Evolutionary conservation across 169 alveolate species (phyloP).

Genomic region (Plasmodium coatneyi): DNA sequence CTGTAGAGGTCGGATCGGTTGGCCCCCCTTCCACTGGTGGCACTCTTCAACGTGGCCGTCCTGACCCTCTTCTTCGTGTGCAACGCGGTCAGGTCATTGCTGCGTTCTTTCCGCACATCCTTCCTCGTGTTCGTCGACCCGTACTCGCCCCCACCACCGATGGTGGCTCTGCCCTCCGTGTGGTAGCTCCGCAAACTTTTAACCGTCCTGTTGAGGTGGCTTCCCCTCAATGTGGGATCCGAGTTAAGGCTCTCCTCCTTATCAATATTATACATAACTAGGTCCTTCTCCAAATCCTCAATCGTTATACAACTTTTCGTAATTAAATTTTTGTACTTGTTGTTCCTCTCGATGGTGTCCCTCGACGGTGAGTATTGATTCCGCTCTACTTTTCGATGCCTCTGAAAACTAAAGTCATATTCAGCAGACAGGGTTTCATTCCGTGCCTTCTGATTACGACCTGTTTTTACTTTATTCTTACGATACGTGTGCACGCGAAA

Average conservation of each 20-base stretch:
- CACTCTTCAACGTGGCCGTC: not conserved
- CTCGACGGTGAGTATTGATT: conserved; percentile 37
- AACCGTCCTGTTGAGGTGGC: too few relatives aligned
- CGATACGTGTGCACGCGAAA: conserved; percentile 61
- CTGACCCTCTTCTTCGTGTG: conserved; percentile 10
- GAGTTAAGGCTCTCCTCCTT: not conserved
- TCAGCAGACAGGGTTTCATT: conserved; percentile 23
- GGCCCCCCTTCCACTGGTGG: not conserved
- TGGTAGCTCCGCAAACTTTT: too few relatives aligned
- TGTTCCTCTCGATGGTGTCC: conserved; percentile 40
- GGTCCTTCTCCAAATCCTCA: conserved; percentile 37
- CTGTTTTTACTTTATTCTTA: conserved; percentile 1
- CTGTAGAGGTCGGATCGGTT: not conserved
- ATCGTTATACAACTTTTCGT: conserved; percentile 36
- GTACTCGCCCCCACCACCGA: not conserved
- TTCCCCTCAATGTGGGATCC: too few relatives aligned
- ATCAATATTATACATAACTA: conserved; percentile 6
- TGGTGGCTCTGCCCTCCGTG: too few relatives aligned
- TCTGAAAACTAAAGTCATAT: conserved; percentile 62
- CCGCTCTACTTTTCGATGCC: conserved; percentile 12
- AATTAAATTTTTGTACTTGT: conserved; percentile 8
- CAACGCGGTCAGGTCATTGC: not conserved
- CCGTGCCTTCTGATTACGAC: conserved; percentile 13
- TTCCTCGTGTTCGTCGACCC: not conserved
- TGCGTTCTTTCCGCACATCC: not conserved